Conservation (phyloP, 2,329 filamentous ascomycete species). For the Rutstroemia sp. region DNA sequence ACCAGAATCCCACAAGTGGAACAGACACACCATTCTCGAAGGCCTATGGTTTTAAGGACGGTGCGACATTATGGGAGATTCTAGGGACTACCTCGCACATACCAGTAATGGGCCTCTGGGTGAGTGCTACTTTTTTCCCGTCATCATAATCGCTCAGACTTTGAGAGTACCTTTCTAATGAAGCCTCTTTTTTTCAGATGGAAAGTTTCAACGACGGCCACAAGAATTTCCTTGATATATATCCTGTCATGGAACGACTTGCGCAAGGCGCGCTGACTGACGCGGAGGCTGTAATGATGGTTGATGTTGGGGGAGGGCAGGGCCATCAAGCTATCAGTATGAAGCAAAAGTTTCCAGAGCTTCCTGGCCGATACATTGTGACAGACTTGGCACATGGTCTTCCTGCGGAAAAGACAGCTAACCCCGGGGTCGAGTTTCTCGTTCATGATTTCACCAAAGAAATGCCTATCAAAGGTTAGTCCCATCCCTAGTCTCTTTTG, state of each 20-base stretch:
- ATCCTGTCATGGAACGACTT: not conserved
- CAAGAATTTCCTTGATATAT: not conserved
- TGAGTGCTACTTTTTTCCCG: not conserved
- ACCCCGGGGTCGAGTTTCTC: conserved; percentile 10
- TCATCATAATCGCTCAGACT: not conserved
- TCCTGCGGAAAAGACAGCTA: conserved; percentile 1
- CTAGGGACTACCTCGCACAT: not conserved
- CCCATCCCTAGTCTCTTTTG: not conserved
- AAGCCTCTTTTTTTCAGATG: not conserved
- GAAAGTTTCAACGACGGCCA: not conserved
- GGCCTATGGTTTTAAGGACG: not conserved
- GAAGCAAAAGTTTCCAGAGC: not conserved
- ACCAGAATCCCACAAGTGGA: not conserved
- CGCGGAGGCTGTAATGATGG: not conserved
- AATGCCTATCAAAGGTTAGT: conserved; percentile 24
- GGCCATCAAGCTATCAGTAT: conserved; percentile 12
- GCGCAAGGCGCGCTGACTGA: not conserved
- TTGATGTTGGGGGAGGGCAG: conserved; percentile 5
- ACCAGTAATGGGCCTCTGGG: not conserved
- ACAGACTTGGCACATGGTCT: conserved; percentile 14
- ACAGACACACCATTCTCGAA: not conserved
- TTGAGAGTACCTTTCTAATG: not conserved
- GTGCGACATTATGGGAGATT: not conserved
- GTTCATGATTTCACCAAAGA: conserved; percentile 30
- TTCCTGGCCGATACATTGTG: conserved; percentile 14